Evolutionary conservation across 331 rosid genomes (phyloP).

Genomic region (Malus hybrid): DNA sequence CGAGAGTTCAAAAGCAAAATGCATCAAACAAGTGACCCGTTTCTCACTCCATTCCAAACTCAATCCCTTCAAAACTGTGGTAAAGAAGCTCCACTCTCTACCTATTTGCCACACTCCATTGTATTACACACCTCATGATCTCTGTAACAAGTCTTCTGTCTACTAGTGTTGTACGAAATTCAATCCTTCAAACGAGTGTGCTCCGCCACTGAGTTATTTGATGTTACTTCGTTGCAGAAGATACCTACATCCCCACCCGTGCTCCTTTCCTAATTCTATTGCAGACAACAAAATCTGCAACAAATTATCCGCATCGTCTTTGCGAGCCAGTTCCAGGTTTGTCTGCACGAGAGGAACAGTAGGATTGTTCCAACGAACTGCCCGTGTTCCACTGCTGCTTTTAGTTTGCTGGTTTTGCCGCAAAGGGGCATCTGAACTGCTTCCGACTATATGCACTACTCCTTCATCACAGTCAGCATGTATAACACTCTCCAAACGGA

Average conservation of each 20-base stretch:
- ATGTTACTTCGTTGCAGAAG: constrained; percentile 59
- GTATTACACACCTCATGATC: not conserved
- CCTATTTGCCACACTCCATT: not conserved
- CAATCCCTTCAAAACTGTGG: not conserved
- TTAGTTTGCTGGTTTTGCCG: constrained; percentile 49
- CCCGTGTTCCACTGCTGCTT: constrained; percentile 31
- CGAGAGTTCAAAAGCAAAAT: not conserved
- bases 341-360: constrained; percentile 83
- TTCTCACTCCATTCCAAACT: not conserved
- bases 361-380: constrained; percentile 57
- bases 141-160: not conserved
- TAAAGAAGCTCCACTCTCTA: not conserved
- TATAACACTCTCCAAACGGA: constrained; percentile 68
- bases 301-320: constrained; percentile 56
- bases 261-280: constrained; percentile 52
- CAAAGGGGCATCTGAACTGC: constrained; percentile 53
- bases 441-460: constrained; percentile 71
- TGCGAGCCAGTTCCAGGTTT: constrained; percentile 49
- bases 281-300: constrained; percentile 45
- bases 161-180: not conserved
- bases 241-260: constrained; percentile 69
- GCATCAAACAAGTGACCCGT: not conserved
- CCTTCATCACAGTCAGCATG: constrained; percentile 50
- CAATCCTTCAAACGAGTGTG: not conserved
- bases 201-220: constrained; percentile 12